Evolutionary conservation across 371 early-diverging fungal species (phyloP).

Genomic region (Apophysomyces trapeziformis): DNA sequence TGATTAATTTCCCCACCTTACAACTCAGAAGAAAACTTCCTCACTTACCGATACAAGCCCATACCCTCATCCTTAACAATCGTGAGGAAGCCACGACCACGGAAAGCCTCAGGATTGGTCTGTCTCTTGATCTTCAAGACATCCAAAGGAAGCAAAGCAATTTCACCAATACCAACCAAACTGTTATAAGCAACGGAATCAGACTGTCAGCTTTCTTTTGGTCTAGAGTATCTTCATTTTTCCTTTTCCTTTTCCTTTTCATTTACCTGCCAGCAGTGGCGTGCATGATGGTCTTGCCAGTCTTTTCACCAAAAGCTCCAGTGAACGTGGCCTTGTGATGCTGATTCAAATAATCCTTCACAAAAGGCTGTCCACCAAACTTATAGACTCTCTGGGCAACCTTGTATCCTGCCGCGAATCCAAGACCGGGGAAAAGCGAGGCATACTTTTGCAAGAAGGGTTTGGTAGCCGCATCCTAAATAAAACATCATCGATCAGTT

Average conservation of each 20-base stretch:
- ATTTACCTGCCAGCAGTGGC: slow-evolving; percentile 90
- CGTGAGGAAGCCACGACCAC: slow-evolving; percentile 81
- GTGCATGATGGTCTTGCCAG: slow-evolving; percentile 95
- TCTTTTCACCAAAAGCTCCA: slow-evolving; percentile 87
- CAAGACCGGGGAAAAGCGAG: slow-evolving; percentile 96
- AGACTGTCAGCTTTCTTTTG: neutral
- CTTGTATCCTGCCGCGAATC: slow-evolving; percentile 97
- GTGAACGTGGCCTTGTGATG: slow-evolving; percentile 81
- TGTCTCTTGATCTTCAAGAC: slow-evolving; percentile 97
- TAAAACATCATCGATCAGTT: neutral
- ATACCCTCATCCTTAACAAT: slow-evolving; percentile 90
- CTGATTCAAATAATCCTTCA: slow-evolving; percentile 88
- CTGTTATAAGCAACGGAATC: slow-evolving; percentile 36
- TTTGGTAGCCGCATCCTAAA: slow-evolving; percentile 77
- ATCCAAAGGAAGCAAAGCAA: slow-evolving; percentile 94
- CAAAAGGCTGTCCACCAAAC: slow-evolving; percentile 97
- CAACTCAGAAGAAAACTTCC: neutral
- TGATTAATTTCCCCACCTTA: neutral
- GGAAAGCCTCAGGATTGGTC: slow-evolving; percentile 90
- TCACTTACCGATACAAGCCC: slow-evolving; percentile 83
- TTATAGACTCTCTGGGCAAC: slow-evolving; percentile 96
- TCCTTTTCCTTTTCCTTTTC: neutral
- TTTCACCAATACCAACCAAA: slow-evolving; percentile 96
- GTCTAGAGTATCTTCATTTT: neutral
- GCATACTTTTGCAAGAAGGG: slow-evolving; percentile 82